A percentile compares a stretch with the other conserved stretches of the same genome.
These are phyloP conservation scores for Xylariales sp. DNA, from an alignment of 2,329 filamentous ascomycete genomes.

Conservation along the genomic window DNA sequence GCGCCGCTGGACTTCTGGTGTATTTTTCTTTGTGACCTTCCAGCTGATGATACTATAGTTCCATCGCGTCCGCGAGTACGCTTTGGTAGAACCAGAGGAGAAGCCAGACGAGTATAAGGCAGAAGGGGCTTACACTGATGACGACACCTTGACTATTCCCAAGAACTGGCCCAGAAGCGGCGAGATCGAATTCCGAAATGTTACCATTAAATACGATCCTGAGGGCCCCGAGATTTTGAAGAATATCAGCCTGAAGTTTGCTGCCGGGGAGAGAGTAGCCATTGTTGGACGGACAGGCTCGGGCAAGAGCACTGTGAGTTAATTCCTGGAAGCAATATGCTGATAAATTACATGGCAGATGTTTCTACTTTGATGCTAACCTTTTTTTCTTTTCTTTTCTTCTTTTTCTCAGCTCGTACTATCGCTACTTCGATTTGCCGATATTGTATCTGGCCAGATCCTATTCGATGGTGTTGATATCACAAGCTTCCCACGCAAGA, in stretches of 20 bases:
- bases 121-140: slow-evolving; percentile 35
- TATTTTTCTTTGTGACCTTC: not conserved
- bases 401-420: slow-evolving; percentile 40
- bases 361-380: too few species aligned
- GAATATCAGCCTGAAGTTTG: slow-evolving; percentile 45
- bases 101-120: slow-evolving; percentile 36
- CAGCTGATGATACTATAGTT: slow-evolving; percentile 29
- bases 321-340: too few species aligned
- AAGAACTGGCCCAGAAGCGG: slow-evolving; percentile 40
- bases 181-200: slow-evolving; percentile 46
- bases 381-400: too few species aligned
- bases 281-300: slow-evolving; percentile 78
- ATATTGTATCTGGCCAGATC: slow-evolving; percentile 47
- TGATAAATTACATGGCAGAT: too few species aligned
- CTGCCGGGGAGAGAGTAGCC: slow-evolving; percentile 70
- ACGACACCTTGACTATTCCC: slow-evolving; percentile 31
- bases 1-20: too few species aligned
- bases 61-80: slow-evolving; percentile 45
- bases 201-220: slow-evolving; percentile 43
- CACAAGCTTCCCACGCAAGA: slow-evolving; percentile 42
- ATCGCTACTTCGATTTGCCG: slow-evolving; percentile 50
- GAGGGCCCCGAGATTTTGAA: slow-evolving; percentile 45
- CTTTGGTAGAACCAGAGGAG: slow-evolving; percentile 39
- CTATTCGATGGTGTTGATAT: slow-evolving; percentile 54
- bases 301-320: slow-evolving; percentile 72